A percentile compares a stretch with the other conserved stretches of the same genome.
phyloP scores from a whole-genome alignment of 2,329 filamentous ascomycete species.

The Diaporthe sp. region DNA sequence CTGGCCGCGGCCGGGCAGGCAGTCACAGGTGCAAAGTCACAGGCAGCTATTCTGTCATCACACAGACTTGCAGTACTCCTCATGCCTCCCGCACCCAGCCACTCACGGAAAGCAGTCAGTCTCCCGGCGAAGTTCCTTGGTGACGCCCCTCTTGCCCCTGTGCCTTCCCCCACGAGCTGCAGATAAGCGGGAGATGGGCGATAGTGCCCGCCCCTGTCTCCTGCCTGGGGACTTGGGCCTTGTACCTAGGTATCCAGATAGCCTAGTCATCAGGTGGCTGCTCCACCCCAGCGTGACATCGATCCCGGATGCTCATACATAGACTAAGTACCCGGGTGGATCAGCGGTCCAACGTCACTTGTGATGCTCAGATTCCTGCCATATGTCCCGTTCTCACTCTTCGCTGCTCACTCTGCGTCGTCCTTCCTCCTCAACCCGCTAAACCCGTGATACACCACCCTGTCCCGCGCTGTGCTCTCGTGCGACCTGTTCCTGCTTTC shows the following conservation, averaged over 20 bases:
- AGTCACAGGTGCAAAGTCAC: conserved; percentile 24
- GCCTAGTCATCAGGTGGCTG: conserved; percentile 15
- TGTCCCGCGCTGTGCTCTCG: conserved; percentile 33
- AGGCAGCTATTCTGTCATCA: neutral
- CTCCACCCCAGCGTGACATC: conserved; percentile 28
- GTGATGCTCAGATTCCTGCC: conserved; percentile 29
- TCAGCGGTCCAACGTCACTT: conserved; percentile 32
- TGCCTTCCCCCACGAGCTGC: neutral
- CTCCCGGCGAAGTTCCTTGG: neutral
- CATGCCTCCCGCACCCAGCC: neutral
- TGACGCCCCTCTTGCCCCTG: neutral
- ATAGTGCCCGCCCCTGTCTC: conserved; percentile 25
- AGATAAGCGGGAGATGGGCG: conserved; percentile 27
- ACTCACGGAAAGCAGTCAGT: neutral
- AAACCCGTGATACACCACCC: conserved; percentile 20
- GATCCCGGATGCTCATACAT: conserved; percentile 6
- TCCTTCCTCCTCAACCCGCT: neutral
- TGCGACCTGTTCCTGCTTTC: conserved; percentile 10
- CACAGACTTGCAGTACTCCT: neutral
- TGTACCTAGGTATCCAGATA: conserved; percentile 6
- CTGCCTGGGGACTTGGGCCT: neutral
- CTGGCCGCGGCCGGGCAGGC: conserved; percentile 17
- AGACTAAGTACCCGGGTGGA: conserved; percentile 12
- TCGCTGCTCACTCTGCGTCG: neutral
- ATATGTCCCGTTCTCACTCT: conserved; percentile 9